phyloP scores from a whole-genome alignment of 495 filamentous ascomycete species.

The Penicillium waksmanii region DNA sequence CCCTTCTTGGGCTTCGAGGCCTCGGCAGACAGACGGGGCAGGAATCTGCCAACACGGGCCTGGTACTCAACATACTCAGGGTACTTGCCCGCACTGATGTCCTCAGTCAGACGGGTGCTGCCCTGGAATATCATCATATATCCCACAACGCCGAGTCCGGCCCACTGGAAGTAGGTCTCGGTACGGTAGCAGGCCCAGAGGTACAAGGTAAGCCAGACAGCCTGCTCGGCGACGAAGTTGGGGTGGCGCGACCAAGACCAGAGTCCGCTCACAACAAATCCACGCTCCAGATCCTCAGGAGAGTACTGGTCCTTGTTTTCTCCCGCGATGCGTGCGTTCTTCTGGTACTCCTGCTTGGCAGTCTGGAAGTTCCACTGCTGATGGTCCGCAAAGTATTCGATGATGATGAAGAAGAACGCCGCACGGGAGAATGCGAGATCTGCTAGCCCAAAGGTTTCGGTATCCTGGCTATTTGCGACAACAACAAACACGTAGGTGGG shows the following conservation, averaged over 20 bases:
- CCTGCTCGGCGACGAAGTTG: conserved; percentile 92
- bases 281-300: conserved; percentile 83
- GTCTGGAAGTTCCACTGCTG: conserved; percentile 92
- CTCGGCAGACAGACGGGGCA: conserved; percentile 64
- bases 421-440: conserved; percentile 71
- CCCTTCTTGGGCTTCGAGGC: conserved; percentile 37
- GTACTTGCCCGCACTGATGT: conserved; percentile 80
- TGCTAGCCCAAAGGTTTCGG: conserved; percentile 49
- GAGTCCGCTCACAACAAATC: conserved; percentile 84
- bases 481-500: conserved; percentile 84
- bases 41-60: conserved; percentile 75
- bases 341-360: conserved; percentile 76
- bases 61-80: conserved; percentile 88
- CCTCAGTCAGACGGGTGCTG: conserved; percentile 85
- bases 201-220: conserved; percentile 86
- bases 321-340: conserved; percentile 68
- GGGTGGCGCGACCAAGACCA: conserved; percentile 90
- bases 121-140: conserved; percentile 85
- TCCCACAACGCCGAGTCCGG: conserved; percentile 65
- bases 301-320: conserved; percentile 46
- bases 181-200: conserved; percentile 80
- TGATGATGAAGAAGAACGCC: conserved; percentile 69
- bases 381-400: conserved; percentile 84
- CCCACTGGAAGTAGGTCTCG: conserved; percentile 75
- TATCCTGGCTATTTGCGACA: conserved; percentile 44